Conservation (phyloP, 2,329 filamentous ascomycete species). For the Aspergillus sp. region DNA sequence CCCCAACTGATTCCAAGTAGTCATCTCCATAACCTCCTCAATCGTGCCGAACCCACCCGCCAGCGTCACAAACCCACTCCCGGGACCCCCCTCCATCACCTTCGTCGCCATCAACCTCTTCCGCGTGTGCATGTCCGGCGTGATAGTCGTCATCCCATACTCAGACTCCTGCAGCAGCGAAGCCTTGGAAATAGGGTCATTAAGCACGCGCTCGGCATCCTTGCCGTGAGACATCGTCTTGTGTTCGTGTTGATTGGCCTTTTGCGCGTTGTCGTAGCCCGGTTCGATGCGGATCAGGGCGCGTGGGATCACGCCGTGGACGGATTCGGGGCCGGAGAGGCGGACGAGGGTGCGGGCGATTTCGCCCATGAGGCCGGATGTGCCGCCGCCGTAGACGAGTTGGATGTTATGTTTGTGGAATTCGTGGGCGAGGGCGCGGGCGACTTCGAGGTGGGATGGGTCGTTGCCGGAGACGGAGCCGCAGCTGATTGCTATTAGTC, state of each 20-base stretch:
- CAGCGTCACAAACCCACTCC: conserved; percentile 82
- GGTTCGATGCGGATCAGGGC: conserved; percentile 71
- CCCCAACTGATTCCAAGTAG: conserved; percentile 89
- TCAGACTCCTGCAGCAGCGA: conserved; percentile 32
- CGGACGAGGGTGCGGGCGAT: conserved; percentile 78
- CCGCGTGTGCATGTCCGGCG: conserved; percentile 91
- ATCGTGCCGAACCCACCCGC: conserved; percentile 88
- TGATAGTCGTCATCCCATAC: conserved; percentile 81
- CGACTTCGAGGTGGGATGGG: conserved; percentile 69
- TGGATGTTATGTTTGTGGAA: conserved; percentile 72
- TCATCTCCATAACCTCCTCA: conserved; percentile 94
- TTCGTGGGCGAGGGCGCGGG: conserved; percentile 63
- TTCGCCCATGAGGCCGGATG: conserved; percentile 92
- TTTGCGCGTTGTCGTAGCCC: conserved; percentile 21
- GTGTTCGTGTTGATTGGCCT: conserved; percentile 32
- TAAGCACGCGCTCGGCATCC: conserved; percentile 50
- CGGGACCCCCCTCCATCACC: conserved; percentile 72
- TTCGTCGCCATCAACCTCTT: conserved; percentile 91
- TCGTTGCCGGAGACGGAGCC: conserved; percentile 69
- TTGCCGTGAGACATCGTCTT: conserved; percentile 41
- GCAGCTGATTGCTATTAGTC: conserved; percentile 50
- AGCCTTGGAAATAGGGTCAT: conserved; percentile 38
- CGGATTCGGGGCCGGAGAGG: conserved; percentile 69
- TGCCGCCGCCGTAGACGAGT: conserved; percentile 92
- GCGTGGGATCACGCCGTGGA: conserved; percentile 90